These are phyloP conservation scores for Pulicaria dysenterica DNA, from an alignment of 129 eudicot species.

Conservation along the genomic window DNA sequence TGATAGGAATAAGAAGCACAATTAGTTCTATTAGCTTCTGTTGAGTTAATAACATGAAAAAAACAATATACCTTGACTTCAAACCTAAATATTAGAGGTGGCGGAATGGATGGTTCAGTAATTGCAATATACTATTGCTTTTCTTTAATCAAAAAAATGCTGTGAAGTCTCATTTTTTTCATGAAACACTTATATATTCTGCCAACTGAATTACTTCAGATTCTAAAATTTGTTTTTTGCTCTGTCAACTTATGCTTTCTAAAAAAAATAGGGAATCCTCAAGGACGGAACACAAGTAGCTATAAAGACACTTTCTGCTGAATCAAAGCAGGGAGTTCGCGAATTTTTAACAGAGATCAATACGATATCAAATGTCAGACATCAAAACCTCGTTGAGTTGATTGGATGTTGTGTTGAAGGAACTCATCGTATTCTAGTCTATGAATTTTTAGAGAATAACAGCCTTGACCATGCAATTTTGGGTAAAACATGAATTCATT, in stretches of 20 bases:
- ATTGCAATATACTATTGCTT: no score
- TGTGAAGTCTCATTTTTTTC: no score
- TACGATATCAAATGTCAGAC: slow-evolving; percentile 78
- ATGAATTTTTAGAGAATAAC: slow-evolving; percentile 78
- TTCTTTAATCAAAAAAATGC: no score
- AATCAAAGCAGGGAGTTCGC: slow-evolving; percentile 86
- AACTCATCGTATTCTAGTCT: slow-evolving; percentile 71
- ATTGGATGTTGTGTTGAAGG: slow-evolving; percentile 89
- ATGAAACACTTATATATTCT: no score
- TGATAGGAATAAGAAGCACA: no score
- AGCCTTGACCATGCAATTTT: slow-evolving; percentile 81
- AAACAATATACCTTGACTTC: no score
- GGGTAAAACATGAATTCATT: slow-evolving; percentile 41
- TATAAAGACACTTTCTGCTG: slow-evolving; percentile 76
- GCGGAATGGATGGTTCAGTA: no score
- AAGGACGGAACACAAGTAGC: slow-evolving; percentile 77
- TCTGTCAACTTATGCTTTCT: slow-evolving; percentile 9
- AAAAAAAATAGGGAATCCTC: slow-evolving; percentile 62
- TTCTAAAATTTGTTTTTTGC: neutral
- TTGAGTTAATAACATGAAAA: no score
- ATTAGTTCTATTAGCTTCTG: no score
- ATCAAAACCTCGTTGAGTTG: slow-evolving; percentile 78
- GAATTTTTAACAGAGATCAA: slow-evolving; percentile 88
- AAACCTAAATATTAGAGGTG: no score
- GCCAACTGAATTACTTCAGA: no score